These are phyloP conservation scores for Abelmoschus esculentus DNA, from an alignment of 345 rosid genomes.

Conservation along the genomic window DNA sequence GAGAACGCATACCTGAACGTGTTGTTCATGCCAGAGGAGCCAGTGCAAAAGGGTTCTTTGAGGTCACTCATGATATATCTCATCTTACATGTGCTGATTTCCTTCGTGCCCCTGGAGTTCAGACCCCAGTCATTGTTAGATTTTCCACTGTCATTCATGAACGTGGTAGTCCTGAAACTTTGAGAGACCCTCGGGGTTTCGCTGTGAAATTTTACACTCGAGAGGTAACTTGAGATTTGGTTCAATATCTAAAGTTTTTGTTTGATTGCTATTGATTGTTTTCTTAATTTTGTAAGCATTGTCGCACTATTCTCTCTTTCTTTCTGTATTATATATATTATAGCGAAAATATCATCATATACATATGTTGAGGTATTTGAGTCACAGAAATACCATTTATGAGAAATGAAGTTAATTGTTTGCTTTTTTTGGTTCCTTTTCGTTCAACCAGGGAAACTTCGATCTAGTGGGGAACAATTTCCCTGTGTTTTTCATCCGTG, in stretches of 20 bases:
- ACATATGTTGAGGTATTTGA: background rate
- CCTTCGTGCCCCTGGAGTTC: conserved; percentile 85
- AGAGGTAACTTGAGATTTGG: conserved; percentile 43
- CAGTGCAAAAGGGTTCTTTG: conserved; percentile 98
- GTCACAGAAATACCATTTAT: background rate
- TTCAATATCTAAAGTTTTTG: background rate
- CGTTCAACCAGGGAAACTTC: conserved; percentile 55
- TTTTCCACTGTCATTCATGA: conserved; percentile 97
- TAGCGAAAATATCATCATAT: background rate
- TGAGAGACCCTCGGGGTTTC: conserved; percentile 94
- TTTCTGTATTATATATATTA: background rate
- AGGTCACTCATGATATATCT: conserved; percentile 86
- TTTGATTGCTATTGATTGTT: background rate
- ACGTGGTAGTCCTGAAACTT: conserved; percentile 98
- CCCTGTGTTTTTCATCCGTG: conserved; percentile 90
- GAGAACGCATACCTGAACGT: conserved; percentile 95
- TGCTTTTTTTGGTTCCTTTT: background rate
- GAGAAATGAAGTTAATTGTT: background rate
- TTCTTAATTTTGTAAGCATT: background rate
- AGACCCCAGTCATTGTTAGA: conserved; percentile 93
- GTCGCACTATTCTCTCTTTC: background rate
- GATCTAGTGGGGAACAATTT: conserved; percentile 98
- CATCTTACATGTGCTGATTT: conserved; percentile 83
- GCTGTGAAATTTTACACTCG: conserved; percentile 97
- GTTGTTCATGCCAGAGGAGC: conserved; percentile 99